Conservation (phyloP, 1,139 yeast genomes). For the Diutina siamensis region DNA sequence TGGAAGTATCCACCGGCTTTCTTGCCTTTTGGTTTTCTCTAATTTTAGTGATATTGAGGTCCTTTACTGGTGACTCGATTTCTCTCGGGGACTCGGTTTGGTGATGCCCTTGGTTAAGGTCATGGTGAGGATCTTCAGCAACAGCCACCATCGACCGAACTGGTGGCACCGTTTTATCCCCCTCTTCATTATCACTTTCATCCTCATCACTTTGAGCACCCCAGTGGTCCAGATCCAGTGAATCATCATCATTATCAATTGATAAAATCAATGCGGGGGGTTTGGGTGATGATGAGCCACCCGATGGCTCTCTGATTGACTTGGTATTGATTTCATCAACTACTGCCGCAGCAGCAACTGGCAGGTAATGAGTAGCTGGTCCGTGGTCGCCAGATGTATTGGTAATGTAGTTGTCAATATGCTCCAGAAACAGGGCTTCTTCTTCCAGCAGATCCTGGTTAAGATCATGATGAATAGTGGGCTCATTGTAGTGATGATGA, state of each 20-base stretch:
- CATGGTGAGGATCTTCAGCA: too few relatives aligned
- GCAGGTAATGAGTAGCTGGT: neutral
- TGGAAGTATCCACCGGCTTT: slow-evolving; percentile 4
- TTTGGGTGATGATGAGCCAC: neutral
- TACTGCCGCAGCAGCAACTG: neutral
- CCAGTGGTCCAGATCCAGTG: slow-evolving; percentile 5
- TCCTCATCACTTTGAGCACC: neutral
- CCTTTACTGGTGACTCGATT: neutral
- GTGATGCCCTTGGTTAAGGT: too few relatives aligned
- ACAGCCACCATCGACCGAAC: too few relatives aligned
- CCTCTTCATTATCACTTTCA: neutral
- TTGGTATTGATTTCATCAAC: neutral
- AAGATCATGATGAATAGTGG: neutral
- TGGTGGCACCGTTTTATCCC: too few relatives aligned
- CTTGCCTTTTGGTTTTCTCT: neutral
- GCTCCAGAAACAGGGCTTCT: neutral
- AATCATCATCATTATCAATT: neutral
- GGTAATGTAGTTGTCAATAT: neutral
- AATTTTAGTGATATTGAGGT: neutral
- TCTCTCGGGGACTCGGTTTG: neutral
- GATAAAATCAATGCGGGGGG: neutral
- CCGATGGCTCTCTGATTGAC: neutral
- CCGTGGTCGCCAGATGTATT: neutral
- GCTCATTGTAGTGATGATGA: too few relatives aligned
- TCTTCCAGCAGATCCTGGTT: neutral